These are phyloP conservation scores for Rhizoclosmatium sp. DNA, from an alignment of 192 early-diverging fungal genomes.

Conservation along the genomic window DNA sequence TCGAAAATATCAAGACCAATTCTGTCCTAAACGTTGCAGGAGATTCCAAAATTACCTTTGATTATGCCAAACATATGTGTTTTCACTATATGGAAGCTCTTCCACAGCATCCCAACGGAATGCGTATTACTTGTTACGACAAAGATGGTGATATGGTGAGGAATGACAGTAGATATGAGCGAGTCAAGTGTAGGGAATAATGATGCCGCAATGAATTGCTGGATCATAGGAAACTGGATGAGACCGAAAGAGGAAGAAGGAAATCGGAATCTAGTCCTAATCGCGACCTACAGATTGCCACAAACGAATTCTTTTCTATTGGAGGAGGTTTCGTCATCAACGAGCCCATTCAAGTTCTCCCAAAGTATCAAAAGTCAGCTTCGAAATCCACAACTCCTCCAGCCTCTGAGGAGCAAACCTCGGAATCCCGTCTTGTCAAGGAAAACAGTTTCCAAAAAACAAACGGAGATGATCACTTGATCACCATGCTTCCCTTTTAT, in stretches of 20 bases:
- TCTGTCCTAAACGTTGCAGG: constrained; percentile 78
- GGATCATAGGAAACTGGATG: too few species aligned
- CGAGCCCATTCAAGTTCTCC: constrained; percentile 67
- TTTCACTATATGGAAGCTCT: constrained; percentile 88
- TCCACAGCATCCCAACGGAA: constrained; percentile 95
- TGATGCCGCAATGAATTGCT: background rate
- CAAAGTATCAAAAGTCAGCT: constrained; percentile 1
- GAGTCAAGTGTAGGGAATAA: background rate
- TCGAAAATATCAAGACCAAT: constrained; percentile 78
- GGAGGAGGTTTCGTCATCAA: constrained; percentile 97
- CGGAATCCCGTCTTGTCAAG: background rate
- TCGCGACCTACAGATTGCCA: constrained; percentile 60
- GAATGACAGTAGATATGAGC: background rate
- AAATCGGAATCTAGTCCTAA: too few species aligned
- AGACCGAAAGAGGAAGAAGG: too few species aligned
- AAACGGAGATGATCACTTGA: constrained; percentile 49
- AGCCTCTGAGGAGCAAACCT: constrained; percentile 59
- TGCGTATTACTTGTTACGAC: constrained; percentile 92
- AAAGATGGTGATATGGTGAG: constrained; percentile 73
- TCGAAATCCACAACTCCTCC: constrained; percentile 2
- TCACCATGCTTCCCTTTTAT: constrained; percentile 84
- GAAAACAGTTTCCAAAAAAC: constrained; percentile 71
- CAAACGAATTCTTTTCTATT: constrained; percentile 96
- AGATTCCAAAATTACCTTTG: constrained; percentile 80
- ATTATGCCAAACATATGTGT: constrained; percentile 83